These are phyloP conservation scores for Sporothrix inflata DNA, from an alignment of 2,329 filamentous ascomycete genomes.

Conservation along the genomic window DNA sequence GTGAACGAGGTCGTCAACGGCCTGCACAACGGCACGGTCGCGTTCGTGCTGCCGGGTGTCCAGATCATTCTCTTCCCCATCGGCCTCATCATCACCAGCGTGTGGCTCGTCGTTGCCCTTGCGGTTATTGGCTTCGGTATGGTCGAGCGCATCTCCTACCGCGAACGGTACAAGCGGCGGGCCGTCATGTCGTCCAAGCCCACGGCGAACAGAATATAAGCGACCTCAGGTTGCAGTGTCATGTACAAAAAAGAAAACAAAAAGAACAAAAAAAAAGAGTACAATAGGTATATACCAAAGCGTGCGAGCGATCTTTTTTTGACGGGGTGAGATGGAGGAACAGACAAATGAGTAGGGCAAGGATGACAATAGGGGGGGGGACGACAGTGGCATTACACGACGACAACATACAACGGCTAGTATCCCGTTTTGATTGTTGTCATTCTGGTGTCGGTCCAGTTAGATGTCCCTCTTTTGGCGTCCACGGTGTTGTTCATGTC, in stretches of 20 bases:
- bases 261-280: not conserved
- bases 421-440: too few relatives aligned
- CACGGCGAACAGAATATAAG: constrained; percentile 39
- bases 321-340: not conserved
- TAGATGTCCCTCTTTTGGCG: not conserved
- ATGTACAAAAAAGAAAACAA: not conserved
- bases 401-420: too few relatives aligned
- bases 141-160: constrained; percentile 66
- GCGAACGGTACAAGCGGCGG: constrained; percentile 63
- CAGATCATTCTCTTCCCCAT: constrained; percentile 70
- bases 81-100: constrained; percentile 66
- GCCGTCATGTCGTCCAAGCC: constrained; percentile 49
- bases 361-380: too few relatives aligned
- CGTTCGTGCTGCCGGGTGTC: constrained; percentile 71
- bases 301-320: constrained; percentile 23
- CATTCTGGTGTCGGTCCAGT: too few relatives aligned
- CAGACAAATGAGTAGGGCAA: not conserved
- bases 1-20: constrained; percentile 52
- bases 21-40: constrained; percentile 56
- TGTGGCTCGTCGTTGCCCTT: constrained; percentile 64
- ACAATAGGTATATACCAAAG: constrained; percentile 10
- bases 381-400: too few relatives aligned
- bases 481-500: not conserved
- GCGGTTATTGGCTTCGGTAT: constrained; percentile 66
- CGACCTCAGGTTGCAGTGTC: too few relatives aligned